Evolutionary conservation across 192 early-diverging fungal species (phyloP), one percentile per base, ranked within the genome.

Genomic region (Pilaira anomala): DNA sequence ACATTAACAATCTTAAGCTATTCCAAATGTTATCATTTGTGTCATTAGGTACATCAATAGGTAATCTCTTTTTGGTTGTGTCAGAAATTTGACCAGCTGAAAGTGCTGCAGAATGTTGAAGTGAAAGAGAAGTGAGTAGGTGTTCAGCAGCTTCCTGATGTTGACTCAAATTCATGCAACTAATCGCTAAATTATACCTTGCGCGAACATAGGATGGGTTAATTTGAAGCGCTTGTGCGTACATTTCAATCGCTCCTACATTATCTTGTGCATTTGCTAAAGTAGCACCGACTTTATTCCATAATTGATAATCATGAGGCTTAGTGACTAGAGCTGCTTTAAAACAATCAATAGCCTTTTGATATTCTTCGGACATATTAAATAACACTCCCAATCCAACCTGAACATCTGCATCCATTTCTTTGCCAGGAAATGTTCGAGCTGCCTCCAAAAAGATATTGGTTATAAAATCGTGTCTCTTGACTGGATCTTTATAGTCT

Each of bases 301-400:
- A 99, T 39, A 97, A 79, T 67, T 95, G 77, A 71, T 96, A 97
- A 70, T 98, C 93, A 73, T 88, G 80, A 12, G 97, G 97, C 18
- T 90, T 80, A 22, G 82, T 82, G 16, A 87, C 83, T 40, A 99
- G 73, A 39, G 95, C 95, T 0, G 95, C 87, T 60, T 89, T 84
- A 79, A 99, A 99, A 72, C 97, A 99, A 68, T 99, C 97, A 7
- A 95, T 81, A 1, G 97, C 96, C 81, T 99, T 99, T 54, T 87
- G 81, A 58, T 95, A 97, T 69, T 99, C 96, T 24, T 88, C 78
- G 11, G 88, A 88, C 19, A 93, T 88, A 79, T 99, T 94, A 76
- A 96, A 99, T 48, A 99, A 71, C 3, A 99, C 87, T 5, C 97
- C 97, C 7, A 99, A 80, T 1, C 89, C 96, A 42, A 94, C 81